Evolutionary conservation across 352 stramenopile species (phyloP).

Genomic region (Phytophthora multivora): DNA sequence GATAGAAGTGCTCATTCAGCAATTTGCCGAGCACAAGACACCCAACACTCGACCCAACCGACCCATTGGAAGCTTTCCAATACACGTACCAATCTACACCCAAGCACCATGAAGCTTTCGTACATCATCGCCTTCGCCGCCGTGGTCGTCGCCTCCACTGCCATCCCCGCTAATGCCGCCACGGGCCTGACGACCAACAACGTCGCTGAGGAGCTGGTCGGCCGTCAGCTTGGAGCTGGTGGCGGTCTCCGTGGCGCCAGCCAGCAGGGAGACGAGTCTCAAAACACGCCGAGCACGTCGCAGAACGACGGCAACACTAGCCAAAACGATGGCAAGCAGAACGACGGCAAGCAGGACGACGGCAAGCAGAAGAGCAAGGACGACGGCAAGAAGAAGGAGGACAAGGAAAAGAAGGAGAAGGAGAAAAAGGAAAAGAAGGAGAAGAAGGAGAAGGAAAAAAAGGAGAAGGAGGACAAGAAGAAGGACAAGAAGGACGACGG

Average conservation of each 20-base stretch:
- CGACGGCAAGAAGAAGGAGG: neutral
- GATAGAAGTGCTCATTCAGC: conserved; percentile 2
- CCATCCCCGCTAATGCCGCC: conserved; percentile 5
- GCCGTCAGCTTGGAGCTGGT: conserved; percentile 3
- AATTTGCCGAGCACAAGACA: conserved; percentile 13
- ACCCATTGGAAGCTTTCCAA: conserved; percentile 1
- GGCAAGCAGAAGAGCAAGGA: conserved; percentile 3
- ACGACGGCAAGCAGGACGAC: conserved; percentile 5
- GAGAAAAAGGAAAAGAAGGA: neutral
- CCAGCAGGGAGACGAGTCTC: conserved; percentile 3
- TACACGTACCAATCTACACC: neutral
- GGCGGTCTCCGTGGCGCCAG: conserved; percentile 8
- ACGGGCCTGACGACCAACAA: conserved; percentile 6
- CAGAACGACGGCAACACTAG: neutral
- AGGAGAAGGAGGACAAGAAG: neutral
- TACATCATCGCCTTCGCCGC: conserved; percentile 17
- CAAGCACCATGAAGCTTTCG: conserved; percentile 17
- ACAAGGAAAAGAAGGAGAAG: neutral
- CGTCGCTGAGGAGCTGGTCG: conserved; percentile 5
- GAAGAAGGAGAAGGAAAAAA: neutral
- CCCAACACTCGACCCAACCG: neutral
- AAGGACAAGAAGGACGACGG: conserved; percentile 7
- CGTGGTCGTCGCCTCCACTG: conserved; percentile 16
- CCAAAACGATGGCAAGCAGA: conserved; percentile 4
- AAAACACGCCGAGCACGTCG: conserved; percentile 13